phyloP scores from a whole-genome alignment of 257 asterid genomes.

The Solanum lycopersicoides region DNA sequence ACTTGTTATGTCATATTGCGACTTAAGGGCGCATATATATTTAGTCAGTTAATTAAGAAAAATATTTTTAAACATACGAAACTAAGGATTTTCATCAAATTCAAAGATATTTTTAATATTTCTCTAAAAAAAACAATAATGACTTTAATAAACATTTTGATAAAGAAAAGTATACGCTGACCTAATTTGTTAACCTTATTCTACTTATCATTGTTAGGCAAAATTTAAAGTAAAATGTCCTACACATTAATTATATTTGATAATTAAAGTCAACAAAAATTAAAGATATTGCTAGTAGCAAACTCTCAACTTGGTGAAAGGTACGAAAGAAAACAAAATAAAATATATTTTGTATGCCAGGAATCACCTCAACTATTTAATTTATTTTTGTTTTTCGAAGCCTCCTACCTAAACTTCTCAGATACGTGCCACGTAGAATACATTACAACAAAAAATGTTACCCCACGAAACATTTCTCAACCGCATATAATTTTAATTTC shows the following conservation, averaged over 20 bases:
- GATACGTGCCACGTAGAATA: no score
- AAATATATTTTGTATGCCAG: not conserved
- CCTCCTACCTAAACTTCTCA: no score
- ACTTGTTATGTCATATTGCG: no score
- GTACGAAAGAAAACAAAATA: not conserved
- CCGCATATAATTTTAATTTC: not conserved
- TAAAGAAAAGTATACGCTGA: not conserved
- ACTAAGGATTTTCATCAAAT: no score
- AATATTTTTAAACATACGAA: no score
- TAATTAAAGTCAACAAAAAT: not conserved
- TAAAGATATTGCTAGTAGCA: not conserved
- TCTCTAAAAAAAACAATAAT: not conserved
- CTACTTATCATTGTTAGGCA: not conserved
- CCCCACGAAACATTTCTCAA: not conserved
- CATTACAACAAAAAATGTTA: no score
- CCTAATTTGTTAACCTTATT: not conserved
- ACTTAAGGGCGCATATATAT: no score
- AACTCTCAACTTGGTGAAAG: not conserved
- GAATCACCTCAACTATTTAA: not conserved
- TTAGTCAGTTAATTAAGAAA: no score
- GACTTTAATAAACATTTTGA: not conserved
- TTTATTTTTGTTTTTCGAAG: not conserved
- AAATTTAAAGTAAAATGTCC: not conserved
- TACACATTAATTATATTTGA: not conserved
- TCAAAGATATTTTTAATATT: no score